Evolutionary conservation across 2,329 filamentous ascomycete species (phyloP).

Genomic region (Fusarium graminum): DNA sequence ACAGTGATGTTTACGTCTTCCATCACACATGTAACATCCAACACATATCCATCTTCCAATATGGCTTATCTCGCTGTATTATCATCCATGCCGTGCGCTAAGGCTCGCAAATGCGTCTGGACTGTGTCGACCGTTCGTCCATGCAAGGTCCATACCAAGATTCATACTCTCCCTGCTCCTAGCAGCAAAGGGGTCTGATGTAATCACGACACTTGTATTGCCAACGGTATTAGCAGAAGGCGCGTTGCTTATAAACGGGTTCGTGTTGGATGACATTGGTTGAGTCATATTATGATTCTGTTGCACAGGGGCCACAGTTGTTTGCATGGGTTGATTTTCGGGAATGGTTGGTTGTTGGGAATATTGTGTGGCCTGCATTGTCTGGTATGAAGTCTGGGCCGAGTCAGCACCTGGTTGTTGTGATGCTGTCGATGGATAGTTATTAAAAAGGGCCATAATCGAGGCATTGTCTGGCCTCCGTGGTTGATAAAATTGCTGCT

Average conservation of each 20-base stretch:
- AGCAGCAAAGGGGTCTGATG: constrained; percentile 60
- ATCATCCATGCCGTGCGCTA: constrained; percentile 69
- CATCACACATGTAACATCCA: constrained; percentile 45
- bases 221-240: constrained; percentile 43
- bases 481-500: constrained; percentile 57
- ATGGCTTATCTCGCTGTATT: constrained; percentile 41
- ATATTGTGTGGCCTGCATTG: constrained; percentile 32
- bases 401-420: constrained; percentile 52
- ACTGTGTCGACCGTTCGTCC: constrained; percentile 79
- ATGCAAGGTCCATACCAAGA: constrained; percentile 73
- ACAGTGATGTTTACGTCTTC: constrained; percentile 39
- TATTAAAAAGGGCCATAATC: constrained; percentile 81
- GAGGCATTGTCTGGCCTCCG: constrained; percentile 75
- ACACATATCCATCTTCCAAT: constrained; percentile 34
- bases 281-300: constrained; percentile 52
- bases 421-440: constrained; percentile 67
- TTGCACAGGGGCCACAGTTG: constrained; percentile 43
- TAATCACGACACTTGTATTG: constrained; percentile 38
- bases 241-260: constrained; percentile 66
- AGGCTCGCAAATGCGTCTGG: constrained; percentile 84
- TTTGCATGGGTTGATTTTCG: constrained; percentile 48
- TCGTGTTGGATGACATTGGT: constrained; percentile 62
- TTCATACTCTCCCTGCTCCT: constrained; percentile 78
- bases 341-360: constrained; percentile 48
- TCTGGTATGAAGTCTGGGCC: constrained; percentile 40